Percentiles rank a stretch among this genome's conserved stretches.
phyloP scores from a whole-genome alignment of 2,329 filamentous ascomycete genomes.

The Fusarium sterilihyphosum region DNA sequence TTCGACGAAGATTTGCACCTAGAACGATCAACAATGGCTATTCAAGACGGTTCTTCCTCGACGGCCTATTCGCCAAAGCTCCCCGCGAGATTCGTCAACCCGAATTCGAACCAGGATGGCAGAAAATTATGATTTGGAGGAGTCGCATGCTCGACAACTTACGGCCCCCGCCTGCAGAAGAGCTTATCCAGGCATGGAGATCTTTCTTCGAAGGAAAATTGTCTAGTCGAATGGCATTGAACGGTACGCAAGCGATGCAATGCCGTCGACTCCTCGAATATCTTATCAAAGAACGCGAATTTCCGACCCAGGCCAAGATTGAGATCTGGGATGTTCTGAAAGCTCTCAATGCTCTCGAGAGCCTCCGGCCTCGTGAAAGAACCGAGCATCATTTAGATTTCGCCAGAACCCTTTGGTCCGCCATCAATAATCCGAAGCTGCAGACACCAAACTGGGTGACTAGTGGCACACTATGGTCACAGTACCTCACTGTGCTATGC shows the following conservation, averaged over 20 bases:
- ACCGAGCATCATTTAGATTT: constrained; percentile 59
- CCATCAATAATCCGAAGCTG: constrained; percentile 33
- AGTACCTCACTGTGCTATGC: constrained; percentile 56
- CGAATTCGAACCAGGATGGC: constrained; percentile 75
- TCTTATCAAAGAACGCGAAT: constrained; percentile 52
- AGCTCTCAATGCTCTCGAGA: constrained; percentile 57
- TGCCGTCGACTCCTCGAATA: constrained; percentile 68
- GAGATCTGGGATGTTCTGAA: constrained; percentile 46
- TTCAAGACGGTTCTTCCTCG: constrained; percentile 63
- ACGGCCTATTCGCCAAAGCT: constrained; percentile 67
- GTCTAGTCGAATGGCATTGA: constrained; percentile 60
- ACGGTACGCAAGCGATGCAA: constrained; percentile 72
- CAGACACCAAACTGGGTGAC: constrained; percentile 26
- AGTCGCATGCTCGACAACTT: constrained; percentile 70
- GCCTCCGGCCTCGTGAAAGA: constrained; percentile 54
- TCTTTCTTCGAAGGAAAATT: constrained; percentile 70
- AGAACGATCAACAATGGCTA: constrained; percentile 35
- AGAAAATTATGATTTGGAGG: constrained; percentile 74
- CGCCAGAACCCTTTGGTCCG: constrained; percentile 54
- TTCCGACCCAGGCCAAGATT: constrained; percentile 45
- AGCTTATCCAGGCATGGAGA: constrained; percentile 72
- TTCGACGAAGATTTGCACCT: constrained; percentile 42
- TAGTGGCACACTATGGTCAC: constrained; percentile 43
- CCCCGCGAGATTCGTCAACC: constrained; percentile 69
- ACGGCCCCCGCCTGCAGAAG: constrained; percentile 70